Base-by-base conservation (phyloP, 2,329 filamentous ascomycete genomes). In the Drechslerella stenobrocha region DNA sequence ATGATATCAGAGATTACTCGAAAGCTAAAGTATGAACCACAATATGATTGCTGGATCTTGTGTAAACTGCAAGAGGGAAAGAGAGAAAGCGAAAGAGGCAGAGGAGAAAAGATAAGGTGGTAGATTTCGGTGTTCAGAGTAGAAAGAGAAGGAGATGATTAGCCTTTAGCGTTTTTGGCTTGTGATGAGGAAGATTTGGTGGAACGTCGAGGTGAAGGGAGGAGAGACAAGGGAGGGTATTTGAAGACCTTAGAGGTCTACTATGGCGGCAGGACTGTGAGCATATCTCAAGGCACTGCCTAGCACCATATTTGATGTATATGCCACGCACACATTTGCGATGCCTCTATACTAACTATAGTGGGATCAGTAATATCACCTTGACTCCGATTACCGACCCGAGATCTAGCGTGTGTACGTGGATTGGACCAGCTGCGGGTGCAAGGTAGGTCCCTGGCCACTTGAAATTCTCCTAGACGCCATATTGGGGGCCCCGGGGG, bases 161-260 rank as follows among this genome's bases (percentile, higher is more conserved):
- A 28, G 46, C 24, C 32, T 52, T 57, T 26, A 32, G 37, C 11
- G 18, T 22, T 13, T 56, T 60, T 53, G 55, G 51, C 55, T 55
- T 67, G 55, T 67, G 55, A 60, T 67, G 63, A 34, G 45, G 35
- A 47, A 55, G 59, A n/a, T 47, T 52, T 60, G 51, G 63, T 67
- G 63, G 45, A 67, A 67, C 63, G 55, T 60, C 48, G 44, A 66
- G 48, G 51, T 22, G 32, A 60, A 60, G 50, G 37, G 55, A 67
- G 63, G 63, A 50, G 63, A 65, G 60, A 67, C 50, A 55, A 67
- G 55, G 63, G 50, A 59, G 46, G 60, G 63, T 67, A 67, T 67
- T 59, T 67, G 55, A 67, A 67, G 55, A 56, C 63, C 60, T 59
- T 47, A 45, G 55, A 52, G 34, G 44, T 50, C 48, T 45, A 58